Conservation (phyloP, 495 filamentous ascomycete species). For the Chlorociboria aeruginascens region DNA sequence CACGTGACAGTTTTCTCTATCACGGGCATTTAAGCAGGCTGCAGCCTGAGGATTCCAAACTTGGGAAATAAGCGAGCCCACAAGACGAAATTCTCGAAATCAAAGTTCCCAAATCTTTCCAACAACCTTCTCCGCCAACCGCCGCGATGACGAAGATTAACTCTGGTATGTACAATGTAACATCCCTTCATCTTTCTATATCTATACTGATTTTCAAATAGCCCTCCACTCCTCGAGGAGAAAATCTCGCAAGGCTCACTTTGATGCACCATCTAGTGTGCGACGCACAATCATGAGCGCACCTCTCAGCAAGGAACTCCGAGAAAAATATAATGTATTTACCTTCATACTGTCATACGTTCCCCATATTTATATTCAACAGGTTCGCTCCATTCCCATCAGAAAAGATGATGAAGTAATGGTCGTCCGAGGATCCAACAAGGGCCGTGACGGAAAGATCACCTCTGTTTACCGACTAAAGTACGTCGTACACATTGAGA, state of each 20-base stretch:
- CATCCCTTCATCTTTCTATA: background rate
- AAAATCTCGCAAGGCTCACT: conserved; percentile 97
- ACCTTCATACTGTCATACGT: background rate
- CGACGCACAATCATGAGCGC: conserved; percentile 92
- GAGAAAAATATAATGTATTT: conserved; percentile 88
- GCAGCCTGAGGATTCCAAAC: background rate
- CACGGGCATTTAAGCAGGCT: background rate
- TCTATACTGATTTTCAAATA: conserved; percentile 17
- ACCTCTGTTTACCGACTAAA: conserved; percentile 96
- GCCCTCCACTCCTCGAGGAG: conserved; percentile 74
- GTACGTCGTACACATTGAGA: conserved; percentile 87
- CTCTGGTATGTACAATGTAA: conserved; percentile 26
- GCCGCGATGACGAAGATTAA: conserved; percentile 48
- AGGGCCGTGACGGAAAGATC: conserved; percentile 93
- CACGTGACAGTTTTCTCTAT: no score
- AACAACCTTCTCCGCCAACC: conserved; percentile 18
- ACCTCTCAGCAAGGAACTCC: conserved; percentile 86
- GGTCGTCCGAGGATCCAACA: conserved; percentile 78
- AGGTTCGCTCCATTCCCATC: conserved; percentile 95
- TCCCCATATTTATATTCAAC: conserved; percentile 1
- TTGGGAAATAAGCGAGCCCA: background rate
- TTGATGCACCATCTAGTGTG: conserved; percentile 78
- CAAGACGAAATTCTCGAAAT: background rate
- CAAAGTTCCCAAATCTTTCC: background rate
- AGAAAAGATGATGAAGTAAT: conserved; percentile 95